These are phyloP conservation scores for Hibiscus syriacus DNA, from an alignment of 345 rosid genomes.

Conservation along the genomic window DNA sequence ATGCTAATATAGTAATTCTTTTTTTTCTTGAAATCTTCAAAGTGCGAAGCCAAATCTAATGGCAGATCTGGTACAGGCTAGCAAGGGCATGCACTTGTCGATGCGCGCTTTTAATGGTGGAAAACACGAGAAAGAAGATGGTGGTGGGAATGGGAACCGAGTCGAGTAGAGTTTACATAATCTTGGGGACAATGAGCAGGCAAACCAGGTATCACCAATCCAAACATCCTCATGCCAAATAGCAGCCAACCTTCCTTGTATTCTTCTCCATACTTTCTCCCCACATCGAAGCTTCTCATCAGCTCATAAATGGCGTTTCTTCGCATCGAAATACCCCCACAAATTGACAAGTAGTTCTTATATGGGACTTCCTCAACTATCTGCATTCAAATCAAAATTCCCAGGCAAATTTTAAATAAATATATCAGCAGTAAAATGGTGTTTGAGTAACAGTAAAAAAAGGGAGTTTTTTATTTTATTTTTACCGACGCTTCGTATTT, in stretches of 20 bases:
- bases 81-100: not conserved
- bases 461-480: too few species aligned
- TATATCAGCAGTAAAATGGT: too few species aligned
- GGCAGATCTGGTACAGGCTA: not conserved
- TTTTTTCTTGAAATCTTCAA: not conserved
- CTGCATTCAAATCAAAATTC: constrained; percentile 15
- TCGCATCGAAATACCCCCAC: constrained; percentile 19
- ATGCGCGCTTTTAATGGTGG: too few species aligned
- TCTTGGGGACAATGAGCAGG: constrained; percentile 31
- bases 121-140: not conserved
- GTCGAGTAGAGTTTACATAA: constrained; percentile 28
- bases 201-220: constrained; percentile 26
- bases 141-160: not conserved
- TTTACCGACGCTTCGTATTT: constrained; percentile 37
- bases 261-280: constrained; percentile 12
- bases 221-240: constrained; percentile 16
- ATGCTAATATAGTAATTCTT: too few species aligned
- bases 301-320: constrained; percentile 37
- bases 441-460: too few species aligned
- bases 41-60: not conserved
- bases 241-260: constrained; percentile 31
- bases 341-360: constrained; percentile 29
- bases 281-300: constrained; percentile 49
- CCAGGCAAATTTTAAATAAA: too few species aligned
- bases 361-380: constrained; percentile 39